These are phyloP conservation scores for Amanita pallidorosea DNA, from an alignment of 768 basidiomycete genomes.

Conservation along the genomic window DNA sequence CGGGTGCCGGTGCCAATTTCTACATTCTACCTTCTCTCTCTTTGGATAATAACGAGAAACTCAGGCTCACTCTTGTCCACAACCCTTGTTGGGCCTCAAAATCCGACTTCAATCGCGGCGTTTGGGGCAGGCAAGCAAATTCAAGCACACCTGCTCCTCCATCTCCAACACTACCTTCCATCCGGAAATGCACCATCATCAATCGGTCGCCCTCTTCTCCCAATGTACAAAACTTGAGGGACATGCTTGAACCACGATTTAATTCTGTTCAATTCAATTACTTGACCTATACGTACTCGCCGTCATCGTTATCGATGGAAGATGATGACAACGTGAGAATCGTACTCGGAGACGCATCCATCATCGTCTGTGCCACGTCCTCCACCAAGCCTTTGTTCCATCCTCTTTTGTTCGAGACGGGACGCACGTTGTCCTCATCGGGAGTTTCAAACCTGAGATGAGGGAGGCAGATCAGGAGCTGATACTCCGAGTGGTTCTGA, in stretches of 20 bases:
- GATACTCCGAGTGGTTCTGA: conserved; percentile 34
- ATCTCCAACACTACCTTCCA: conserved; percentile 45
- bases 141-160: conserved; percentile 51
- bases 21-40: not conserved
- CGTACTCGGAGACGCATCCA: conserved; percentile 30
- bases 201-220: conserved; percentile 41
- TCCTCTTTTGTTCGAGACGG: conserved; percentile 49
- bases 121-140: conserved; percentile 73
- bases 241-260: conserved; percentile 14
- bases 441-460: conserved; percentile 79
- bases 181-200: conserved; percentile 45
- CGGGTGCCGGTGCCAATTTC: conserved; percentile 61
- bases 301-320: not conserved
- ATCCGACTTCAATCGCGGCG: conserved; percentile 38
- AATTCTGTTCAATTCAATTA: conserved; percentile 14
- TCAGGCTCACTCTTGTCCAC: conserved; percentile 66
- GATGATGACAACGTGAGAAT: conserved; percentile 12
- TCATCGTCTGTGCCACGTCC: conserved; percentile 73
- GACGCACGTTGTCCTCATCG: conserved; percentile 66
- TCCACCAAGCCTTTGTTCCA: conserved; percentile 60
- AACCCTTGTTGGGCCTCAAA: conserved; percentile 31
- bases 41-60: not conserved
- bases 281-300: conserved; percentile 8
- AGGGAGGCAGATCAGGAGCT: conserved; percentile 57
- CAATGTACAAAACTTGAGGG: conserved; percentile 30